phyloP scores from a whole-genome alignment of 305 asterid species.

The Fraxinus sp. region DNA sequence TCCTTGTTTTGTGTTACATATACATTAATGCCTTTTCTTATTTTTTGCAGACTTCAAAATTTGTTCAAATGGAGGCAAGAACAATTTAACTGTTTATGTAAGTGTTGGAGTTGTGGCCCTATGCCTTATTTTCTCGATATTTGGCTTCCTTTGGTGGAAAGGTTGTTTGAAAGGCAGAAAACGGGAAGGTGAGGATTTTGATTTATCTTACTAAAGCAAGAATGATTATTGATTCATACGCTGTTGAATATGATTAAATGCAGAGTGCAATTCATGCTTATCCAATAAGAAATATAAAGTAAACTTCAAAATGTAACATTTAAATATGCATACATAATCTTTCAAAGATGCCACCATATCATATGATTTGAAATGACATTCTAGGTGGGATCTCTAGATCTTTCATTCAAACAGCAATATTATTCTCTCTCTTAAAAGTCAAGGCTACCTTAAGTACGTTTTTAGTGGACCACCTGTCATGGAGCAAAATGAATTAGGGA shows the following conservation, averaged over 20 bases:
- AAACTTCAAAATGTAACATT: not conserved
- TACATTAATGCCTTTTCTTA: constrained; percentile 8
- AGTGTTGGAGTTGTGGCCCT: constrained; percentile 45
- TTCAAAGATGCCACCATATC: not conserved
- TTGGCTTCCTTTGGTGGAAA: constrained; percentile 73
- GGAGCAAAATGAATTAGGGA: not conserved
- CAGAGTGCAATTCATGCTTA: not conserved
- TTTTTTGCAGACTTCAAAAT: constrained; percentile 57
- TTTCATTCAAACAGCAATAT: not conserved
- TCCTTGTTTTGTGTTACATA: not conserved
- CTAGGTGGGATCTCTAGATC: not conserved
- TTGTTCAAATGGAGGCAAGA: constrained; percentile 59
- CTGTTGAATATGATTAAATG: not conserved
- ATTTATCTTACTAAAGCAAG: not conserved
- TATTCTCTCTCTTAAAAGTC: not conserved
- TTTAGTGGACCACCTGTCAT: not conserved
- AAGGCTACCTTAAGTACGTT: not conserved
- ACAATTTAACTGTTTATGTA: constrained; percentile 46
- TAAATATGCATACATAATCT: not conserved
- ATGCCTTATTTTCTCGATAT: constrained; percentile 32
- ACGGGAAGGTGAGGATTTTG: constrained; percentile 42
- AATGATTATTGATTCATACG: constrained; percentile 4
- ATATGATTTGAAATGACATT: not conserved
- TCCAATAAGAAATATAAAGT: not conserved
- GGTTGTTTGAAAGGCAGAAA: constrained; percentile 42